Evolutionary conservation across 352 stramenopile genomes (phyloP), one percentile per base, ranked within the genome.

Genomic region (Phytopythium vexans): DNA sequence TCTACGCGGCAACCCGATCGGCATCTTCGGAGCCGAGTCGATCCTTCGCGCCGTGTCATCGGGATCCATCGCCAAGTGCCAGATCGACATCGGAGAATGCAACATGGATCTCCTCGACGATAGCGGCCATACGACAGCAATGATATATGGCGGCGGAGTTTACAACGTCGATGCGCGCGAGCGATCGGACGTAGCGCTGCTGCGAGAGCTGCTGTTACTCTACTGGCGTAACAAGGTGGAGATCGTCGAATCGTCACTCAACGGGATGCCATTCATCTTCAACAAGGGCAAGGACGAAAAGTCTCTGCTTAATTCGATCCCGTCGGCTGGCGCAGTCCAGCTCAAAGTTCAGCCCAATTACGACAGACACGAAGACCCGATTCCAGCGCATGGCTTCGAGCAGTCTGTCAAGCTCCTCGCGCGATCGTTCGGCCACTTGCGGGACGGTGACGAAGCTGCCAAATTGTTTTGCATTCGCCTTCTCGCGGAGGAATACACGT

Each of bases 1-100:
- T 0, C 54, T 87, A 8, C 71, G 77, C n/a, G 75, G 75, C 1
- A 92, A 92, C 47, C 79, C 82, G 21, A 85, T 92, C 10, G 82
- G 79, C 0, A 70, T 58, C 1, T 60, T 88, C 3, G 79, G 79
- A 21, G 71, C 69, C 7, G 79, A 89, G 52, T 72, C 79, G 6
- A 67, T 92, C 34, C 42, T 91, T 39, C 74, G 79, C 0, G 60
- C 74, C 1, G 65, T 88, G 8, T 65, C 75, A 1, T 77, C 64
- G 6, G 72, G 73, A 0, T 65, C 72, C 4, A 73, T 85, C 16
- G 58, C 64, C 0, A 75, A 70, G 39, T 88, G 82, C 41, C 68
- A 86, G 50, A 60, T 88, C 12, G 69, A 89, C 31, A 78, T 89
- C 32, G 69, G 75, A 6, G 63, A 84, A 42, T 87, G 77, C 56